Percentiles rank a stretch among this genome's conserved stretches.
Evolutionary conservation across 1,139 yeast species (phyloP).

Genomic region (Suhomyces guaymorum): DNA sequence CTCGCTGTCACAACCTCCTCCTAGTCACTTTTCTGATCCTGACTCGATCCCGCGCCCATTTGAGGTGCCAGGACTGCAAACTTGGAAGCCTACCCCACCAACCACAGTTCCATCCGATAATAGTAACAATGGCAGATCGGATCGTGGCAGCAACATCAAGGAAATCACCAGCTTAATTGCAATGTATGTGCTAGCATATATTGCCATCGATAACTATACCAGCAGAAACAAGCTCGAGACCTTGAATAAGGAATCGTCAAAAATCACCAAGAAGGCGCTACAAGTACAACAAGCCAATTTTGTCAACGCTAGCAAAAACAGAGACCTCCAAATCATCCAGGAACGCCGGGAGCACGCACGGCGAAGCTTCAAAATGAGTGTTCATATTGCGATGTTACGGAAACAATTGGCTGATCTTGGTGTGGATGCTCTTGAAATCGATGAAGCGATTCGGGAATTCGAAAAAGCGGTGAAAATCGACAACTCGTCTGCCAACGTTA

Average conservation of each 20-base stretch:
- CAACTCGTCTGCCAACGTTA: constrained; percentile 53
- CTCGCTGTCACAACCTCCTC: no score
- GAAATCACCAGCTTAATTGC: constrained; percentile 41
- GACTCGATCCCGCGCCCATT: constrained; percentile 9
- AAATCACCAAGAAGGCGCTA: constrained; percentile 43
- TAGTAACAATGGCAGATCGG: constrained; percentile 6
- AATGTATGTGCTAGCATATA: constrained; percentile 42
- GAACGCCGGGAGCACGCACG: constrained; percentile 51
- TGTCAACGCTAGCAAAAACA: constrained; percentile 45
- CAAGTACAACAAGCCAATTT: constrained; percentile 47
- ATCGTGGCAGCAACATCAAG: constrained; percentile 16
- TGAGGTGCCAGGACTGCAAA: no score
- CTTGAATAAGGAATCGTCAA: constrained; percentile 38
- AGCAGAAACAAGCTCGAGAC: constrained; percentile 45
- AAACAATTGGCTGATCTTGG: constrained; percentile 57
- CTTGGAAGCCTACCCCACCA: no score
- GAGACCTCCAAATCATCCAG: constrained; percentile 47
- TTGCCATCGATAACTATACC: constrained; percentile 55
- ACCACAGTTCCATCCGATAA: no score
- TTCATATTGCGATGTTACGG: constrained; percentile 63
- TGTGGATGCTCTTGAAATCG: constrained; percentile 53
- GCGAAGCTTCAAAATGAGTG: constrained; percentile 58
- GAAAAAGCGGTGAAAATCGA: constrained; percentile 58
- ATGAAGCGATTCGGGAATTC: constrained; percentile 53
- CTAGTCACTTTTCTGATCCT: constrained; percentile 11